Conservation (phyloP, 257 asterid genomes). For the Salvia splendens region DNA sequence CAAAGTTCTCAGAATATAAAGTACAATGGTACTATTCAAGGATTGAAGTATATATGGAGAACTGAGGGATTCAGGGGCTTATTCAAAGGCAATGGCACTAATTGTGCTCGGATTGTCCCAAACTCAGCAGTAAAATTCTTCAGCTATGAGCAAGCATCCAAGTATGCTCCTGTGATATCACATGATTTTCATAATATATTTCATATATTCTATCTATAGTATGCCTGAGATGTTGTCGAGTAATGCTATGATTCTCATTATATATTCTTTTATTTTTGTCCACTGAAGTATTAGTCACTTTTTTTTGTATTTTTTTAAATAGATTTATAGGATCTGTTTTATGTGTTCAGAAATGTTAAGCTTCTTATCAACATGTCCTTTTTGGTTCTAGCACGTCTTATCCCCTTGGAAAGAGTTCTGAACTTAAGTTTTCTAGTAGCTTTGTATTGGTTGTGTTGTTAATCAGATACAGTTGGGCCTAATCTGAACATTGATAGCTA, state of each 20-base stretch:
- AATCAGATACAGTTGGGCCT: constrained; percentile 19
- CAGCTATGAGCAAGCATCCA: constrained; percentile 99
- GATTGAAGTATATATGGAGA: constrained; percentile 86
- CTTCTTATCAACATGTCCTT: constrained; percentile 7
- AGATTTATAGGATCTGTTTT: background rate
- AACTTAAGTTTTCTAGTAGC: background rate
- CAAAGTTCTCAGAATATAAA: constrained; percentile 88
- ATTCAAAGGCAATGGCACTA: constrained; percentile 94
- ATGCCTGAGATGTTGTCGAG: constrained; percentile 8
- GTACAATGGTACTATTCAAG: constrained; percentile 87
- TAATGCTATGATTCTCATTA: constrained; percentile 10
- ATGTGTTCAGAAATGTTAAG: background rate
- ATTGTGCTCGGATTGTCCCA: constrained; percentile 94
- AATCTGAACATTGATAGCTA: constrained; percentile 12
- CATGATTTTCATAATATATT: constrained; percentile 14
- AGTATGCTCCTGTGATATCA: constrained; percentile 48
- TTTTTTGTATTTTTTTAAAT: background rate
- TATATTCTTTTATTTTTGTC: background rate
- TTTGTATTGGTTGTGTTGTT: constrained; percentile 7
- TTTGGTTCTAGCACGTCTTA: background rate
- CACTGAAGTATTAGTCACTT: background rate
- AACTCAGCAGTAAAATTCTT: constrained; percentile 99
- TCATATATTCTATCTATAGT: background rate
- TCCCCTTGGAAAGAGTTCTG: background rate
- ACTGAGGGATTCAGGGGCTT: constrained; percentile 86